Evolutionary conservation across 1,284 basidiomycete genomes (phyloP), one percentile per base, ranked within the genome.

Genomic region (Cutaneotrichosporon mucoides): DNA sequence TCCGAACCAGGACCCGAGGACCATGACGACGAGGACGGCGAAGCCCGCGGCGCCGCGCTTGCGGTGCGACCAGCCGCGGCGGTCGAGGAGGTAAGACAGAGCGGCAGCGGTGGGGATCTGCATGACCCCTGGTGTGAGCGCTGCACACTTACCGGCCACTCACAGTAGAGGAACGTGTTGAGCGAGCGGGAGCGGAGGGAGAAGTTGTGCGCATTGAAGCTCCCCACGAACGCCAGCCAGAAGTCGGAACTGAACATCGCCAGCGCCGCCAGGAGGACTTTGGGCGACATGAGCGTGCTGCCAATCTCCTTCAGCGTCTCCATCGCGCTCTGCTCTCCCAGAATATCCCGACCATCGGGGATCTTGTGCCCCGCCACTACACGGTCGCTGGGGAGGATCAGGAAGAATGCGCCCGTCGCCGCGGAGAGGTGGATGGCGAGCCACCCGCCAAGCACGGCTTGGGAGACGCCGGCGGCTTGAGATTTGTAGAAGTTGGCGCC

Each of bases 211-310:
- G 51, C 51, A 24, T 53, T 53, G 34, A 40, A 53, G 24, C 11
- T 24, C 10, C 51, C 51, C 11, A 44, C 42, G 41, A 53, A 53
- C 40, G 41, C 51, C 15, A 53, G 51, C 51, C 51, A 53, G n/a
- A 53, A 53, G 33, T 53, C 51, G 7, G 51, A 53, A 3, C 33
- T n/a, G 35, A 53, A 53, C 51, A 53, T 53, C 11, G 51, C 41
- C 33, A 53, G 12, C 1, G 42, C 41, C 13, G 34, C 42, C 4
- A 53, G 33, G n/a, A 53, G 51, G 15, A 53, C 51, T 24, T 43
- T 43, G 12, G 41, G 41, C 12, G 40, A 43, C 12, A 53, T 9
- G 41, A 42, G 33, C 16, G 51, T 44, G 2, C n/a, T 15, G 6
- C 16, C 51, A 33, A 53, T 44, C 15, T 53, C 51, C 6, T 38